Percentiles rank a stretch among this genome's conserved stretches.
These are phyloP conservation scores for Camptophora hylomeconis DNA, from an alignment of 2,329 filamentous ascomycete species.

Conservation along the genomic window DNA sequence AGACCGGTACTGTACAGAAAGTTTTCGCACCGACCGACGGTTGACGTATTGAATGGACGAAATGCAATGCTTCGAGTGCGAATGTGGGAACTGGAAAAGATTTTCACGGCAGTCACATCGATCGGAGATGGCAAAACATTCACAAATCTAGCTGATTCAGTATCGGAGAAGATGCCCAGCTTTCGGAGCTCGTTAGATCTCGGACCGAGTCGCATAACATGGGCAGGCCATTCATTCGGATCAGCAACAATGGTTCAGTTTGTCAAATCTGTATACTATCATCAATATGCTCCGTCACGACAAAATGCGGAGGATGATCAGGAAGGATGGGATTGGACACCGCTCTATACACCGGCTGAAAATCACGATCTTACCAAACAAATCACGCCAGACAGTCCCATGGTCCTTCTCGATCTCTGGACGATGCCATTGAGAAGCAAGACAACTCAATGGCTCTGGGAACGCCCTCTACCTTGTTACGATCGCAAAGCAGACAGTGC, in stretches of 20 bases:
- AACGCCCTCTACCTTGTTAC: conserved; percentile 63
- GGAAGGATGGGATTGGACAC: conserved; percentile 25
- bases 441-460: conserved; percentile 49
- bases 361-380: conserved; percentile 48
- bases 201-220: conserved; percentile 59
- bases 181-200: conserved; percentile 54
- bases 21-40: conserved; percentile 48
- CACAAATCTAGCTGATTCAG: conserved; percentile 26
- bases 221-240: conserved; percentile 72
- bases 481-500: conserved; percentile 33
- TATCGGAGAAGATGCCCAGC: conserved; percentile 1
- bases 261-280: conserved; percentile 62
- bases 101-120: conserved; percentile 54
- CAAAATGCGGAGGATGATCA: conserved; percentile 7
- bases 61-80: conserved; percentile 63
- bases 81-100: conserved; percentile 63
- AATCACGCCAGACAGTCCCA: conserved; percentile 53
- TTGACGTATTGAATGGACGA: conserved; percentile 53
- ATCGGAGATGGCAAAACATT: conserved; percentile 45
- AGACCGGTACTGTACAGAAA: conserved; percentile 30
- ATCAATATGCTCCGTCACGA: conserved; percentile 21
- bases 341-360: conserved; percentile 47
- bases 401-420: conserved; percentile 70
- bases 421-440: conserved; percentile 56
- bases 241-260: conserved; percentile 62